Percentiles rank a stretch among this genome's conserved stretches.
These are phyloP conservation scores for Pascua sp. DNA, from an alignment of 1,284 basidiomycete species.

Conservation along the genomic window DNA sequence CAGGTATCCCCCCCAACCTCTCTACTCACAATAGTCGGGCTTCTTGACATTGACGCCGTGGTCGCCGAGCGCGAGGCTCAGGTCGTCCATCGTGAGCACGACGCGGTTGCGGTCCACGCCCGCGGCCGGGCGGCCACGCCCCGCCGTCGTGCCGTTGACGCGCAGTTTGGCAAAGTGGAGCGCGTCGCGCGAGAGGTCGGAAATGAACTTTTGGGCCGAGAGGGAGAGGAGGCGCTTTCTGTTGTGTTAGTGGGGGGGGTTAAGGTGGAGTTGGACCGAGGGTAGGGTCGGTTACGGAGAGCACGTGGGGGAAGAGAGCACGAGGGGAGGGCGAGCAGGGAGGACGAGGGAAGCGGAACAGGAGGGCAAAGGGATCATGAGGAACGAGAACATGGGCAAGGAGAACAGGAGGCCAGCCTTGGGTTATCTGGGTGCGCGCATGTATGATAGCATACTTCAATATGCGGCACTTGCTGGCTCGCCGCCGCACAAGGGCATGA, in stretches of 20 bases:
- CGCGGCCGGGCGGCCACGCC: constrained; percentile 44
- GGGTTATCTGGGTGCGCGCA: no score
- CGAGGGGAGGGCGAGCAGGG: no score
- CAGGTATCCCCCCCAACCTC: not conserved
- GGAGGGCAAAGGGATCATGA: no score
- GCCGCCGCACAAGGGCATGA: no score
- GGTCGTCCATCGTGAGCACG: constrained; percentile 97
- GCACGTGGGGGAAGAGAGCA: no score
- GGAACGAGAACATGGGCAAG: no score
- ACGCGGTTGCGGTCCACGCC: constrained; percentile 81
- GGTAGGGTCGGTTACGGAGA: no score
- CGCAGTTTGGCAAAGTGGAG: constrained; percentile 97
- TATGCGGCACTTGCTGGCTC: no score
- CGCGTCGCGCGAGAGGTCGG: constrained; percentile 94
- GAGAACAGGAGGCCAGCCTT: no score
- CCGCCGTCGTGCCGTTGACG: constrained; percentile 53
- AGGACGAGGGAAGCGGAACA: no score
- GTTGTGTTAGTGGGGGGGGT: constrained; percentile 4
- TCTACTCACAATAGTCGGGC: constrained; percentile 62
- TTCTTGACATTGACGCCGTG: constrained; percentile 94
- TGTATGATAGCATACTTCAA: no score
- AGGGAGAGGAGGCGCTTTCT: constrained; percentile 92
- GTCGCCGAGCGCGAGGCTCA: constrained; percentile 85
- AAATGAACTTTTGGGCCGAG: constrained; percentile 96
- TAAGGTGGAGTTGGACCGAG: no score